Conservation (phyloP, 2,329 filamentous ascomycete species). For the Ascochyta koolunga region DNA sequence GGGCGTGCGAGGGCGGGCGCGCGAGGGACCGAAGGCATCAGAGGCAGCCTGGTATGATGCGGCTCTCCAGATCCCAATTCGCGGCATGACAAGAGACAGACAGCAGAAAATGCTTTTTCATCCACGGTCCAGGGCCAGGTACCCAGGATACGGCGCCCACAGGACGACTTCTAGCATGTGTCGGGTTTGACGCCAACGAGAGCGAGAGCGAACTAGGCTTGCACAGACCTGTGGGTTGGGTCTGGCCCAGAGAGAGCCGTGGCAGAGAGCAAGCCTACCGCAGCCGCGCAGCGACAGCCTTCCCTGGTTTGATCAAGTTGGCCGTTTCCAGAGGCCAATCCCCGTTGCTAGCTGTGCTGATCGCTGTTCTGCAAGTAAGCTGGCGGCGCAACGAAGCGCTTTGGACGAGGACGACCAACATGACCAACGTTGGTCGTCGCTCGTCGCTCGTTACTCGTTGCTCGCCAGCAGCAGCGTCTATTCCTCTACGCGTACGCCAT, state of each 20-base stretch:
- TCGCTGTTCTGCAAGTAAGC: conserved; percentile 14
- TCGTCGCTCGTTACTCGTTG: no score
- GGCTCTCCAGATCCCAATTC: conserved; percentile 43
- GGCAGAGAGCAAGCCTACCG: conserved; percentile 40
- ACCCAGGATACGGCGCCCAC: conserved; percentile 40
- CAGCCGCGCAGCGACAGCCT: conserved; percentile 33
- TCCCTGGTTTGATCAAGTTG: conserved; percentile 28
- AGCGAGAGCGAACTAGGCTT: conserved; percentile 25
- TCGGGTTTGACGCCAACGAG: conserved; percentile 46
- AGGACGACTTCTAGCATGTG: conserved; percentile 32
- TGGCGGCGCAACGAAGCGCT: conserved; percentile 22
- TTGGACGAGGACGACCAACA: conserved; percentile 9
- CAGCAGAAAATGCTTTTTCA: conserved; percentile 34
- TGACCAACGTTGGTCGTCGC: background rate
- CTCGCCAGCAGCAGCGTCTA: conserved; percentile 4
- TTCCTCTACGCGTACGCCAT: background rate
- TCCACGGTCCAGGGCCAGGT: conserved; percentile 31
- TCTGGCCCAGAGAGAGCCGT: conserved; percentile 41
- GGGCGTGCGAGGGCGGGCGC: no score
- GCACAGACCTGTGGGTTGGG: conserved; percentile 35
- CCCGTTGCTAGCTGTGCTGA: conserved; percentile 25
- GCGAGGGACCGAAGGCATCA: background rate
- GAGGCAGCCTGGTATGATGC: conserved; percentile 25
- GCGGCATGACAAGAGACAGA: conserved; percentile 41
- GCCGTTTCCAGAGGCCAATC: conserved; percentile 29